These are phyloP conservation scores for Hemileia vastatrix DNA, from an alignment of 1,284 basidiomycete genomes.

Conservation along the genomic window DNA sequence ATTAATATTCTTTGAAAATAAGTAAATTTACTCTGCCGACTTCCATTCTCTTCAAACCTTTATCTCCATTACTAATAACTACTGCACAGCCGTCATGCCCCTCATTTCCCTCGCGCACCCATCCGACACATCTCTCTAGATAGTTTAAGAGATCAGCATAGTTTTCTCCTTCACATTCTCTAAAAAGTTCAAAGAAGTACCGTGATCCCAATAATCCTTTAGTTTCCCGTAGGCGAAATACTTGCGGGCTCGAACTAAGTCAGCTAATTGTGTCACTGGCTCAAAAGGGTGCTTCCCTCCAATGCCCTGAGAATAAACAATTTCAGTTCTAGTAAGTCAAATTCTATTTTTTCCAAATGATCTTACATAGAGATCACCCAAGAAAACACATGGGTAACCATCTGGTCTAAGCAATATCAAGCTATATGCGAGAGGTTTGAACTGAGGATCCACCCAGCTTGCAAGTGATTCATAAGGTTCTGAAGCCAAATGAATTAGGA, in stretches of 20 bases:
- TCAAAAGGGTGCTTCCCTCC: constrained; percentile 50
- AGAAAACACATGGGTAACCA: constrained; percentile 92
- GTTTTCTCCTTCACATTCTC: not conserved
- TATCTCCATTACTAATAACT: constrained; percentile 46
- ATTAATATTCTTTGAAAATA: constrained; percentile 6
- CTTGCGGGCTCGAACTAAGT: constrained; percentile 48
- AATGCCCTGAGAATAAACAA: constrained; percentile 17
- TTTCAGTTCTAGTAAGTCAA: constrained; percentile 23
- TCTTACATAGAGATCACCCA: constrained; percentile 66
- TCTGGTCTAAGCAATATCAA: constrained; percentile 69
- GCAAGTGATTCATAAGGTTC: constrained; percentile 46
- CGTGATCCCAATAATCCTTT: constrained; percentile 51
- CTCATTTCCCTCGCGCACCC: constrained; percentile 51
- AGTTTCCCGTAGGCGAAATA: constrained; percentile 52
- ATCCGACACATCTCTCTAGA: constrained; percentile 46
- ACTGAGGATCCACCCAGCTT: constrained; percentile 50
- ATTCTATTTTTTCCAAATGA: not conserved
- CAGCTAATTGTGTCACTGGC: constrained; percentile 35
- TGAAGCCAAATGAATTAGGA: constrained; percentile 26
- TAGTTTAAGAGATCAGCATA: no score
- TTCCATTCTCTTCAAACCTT: constrained; percentile 49
- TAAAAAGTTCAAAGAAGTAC: constrained; percentile 38
- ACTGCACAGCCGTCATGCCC: constrained; percentile 51
- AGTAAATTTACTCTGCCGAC: constrained; percentile 44
- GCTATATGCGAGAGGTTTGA: constrained; percentile 62